Evolutionary conservation across 2,329 filamentous ascomycete species (phyloP).

Genomic region (Sclerotinia glacialis): DNA sequence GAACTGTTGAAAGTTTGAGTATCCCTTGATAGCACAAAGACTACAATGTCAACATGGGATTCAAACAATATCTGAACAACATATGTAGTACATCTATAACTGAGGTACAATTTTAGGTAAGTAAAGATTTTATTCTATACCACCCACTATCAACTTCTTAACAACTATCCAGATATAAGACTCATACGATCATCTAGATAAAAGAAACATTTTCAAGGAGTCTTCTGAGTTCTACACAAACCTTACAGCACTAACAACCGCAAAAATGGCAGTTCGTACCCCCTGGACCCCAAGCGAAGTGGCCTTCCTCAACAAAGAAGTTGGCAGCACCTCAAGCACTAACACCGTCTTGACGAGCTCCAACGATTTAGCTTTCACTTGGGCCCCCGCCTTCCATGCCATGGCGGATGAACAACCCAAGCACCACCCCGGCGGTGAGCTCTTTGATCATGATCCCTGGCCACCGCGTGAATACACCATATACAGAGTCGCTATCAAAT

Average conservation of each 20-base stretch:
- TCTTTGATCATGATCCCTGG: background rate
- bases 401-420: too few species aligned
- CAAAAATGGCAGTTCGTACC: background rate
- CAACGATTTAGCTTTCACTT: too few species aligned
- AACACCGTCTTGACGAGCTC: too few species aligned
- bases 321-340: too few species aligned
- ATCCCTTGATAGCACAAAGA: background rate
- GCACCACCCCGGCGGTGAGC: background rate
- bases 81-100: background rate
- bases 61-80: background rate
- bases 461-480: background rate
- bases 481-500: too few species aligned
- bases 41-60: background rate
- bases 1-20: background rate
- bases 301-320: background rate
- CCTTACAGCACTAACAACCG: background rate
- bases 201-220: background rate
- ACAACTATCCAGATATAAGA: background rate
- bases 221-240: background rate
- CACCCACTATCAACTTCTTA: constrained; percentile 2
- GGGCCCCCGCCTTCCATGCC: too few species aligned
- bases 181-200: background rate
- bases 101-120: too few species aligned
- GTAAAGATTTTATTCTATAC: background rate
- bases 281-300: background rate